phyloP scores from a whole-genome alignment of 306 rosid genomes.

The Quercus dentata region DNA sequence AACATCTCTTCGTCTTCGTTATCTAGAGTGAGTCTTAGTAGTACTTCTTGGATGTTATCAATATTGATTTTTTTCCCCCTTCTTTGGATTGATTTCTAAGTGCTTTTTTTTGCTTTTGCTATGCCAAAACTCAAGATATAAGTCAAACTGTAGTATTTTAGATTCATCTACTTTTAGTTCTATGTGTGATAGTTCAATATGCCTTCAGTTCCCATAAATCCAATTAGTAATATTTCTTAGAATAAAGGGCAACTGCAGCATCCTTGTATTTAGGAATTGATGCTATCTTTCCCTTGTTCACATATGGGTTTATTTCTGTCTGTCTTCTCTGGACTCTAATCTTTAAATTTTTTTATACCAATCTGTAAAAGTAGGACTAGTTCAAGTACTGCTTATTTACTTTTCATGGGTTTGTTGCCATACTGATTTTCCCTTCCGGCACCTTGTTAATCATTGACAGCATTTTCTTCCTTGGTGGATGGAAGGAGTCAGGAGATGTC shows the following conservation, averaged over 20 bases:
- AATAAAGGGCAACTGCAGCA: not conserved
- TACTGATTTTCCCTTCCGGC: not conserved
- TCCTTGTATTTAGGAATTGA: not conserved
- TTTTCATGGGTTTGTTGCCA: not conserved
- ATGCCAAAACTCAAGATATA: not conserved
- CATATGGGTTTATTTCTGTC: too few species aligned
- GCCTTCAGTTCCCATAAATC: not conserved
- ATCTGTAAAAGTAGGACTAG: not conserved
- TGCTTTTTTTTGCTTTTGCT: not conserved
- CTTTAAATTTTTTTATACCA: not conserved
- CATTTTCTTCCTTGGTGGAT: slow-evolving; percentile 37
- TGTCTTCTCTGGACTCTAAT: not conserved
- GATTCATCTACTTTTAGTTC: not conserved
- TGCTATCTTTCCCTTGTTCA: not conserved
- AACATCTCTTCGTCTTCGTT: too few species aligned
- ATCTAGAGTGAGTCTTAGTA: too few species aligned
- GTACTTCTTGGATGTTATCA: too few species aligned
- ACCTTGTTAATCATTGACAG: slow-evolving; percentile 23
- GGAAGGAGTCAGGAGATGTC: slow-evolving; percentile 35
- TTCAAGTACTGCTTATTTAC: not conserved
- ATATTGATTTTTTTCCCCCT: too few species aligned
- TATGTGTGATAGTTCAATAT: not conserved
- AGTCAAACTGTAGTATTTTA: not conserved
- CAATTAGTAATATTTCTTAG: not conserved
- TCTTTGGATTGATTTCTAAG: not conserved